Conservation (phyloP, 345 rosid species). For the Aurinia saxatilis region DNA sequence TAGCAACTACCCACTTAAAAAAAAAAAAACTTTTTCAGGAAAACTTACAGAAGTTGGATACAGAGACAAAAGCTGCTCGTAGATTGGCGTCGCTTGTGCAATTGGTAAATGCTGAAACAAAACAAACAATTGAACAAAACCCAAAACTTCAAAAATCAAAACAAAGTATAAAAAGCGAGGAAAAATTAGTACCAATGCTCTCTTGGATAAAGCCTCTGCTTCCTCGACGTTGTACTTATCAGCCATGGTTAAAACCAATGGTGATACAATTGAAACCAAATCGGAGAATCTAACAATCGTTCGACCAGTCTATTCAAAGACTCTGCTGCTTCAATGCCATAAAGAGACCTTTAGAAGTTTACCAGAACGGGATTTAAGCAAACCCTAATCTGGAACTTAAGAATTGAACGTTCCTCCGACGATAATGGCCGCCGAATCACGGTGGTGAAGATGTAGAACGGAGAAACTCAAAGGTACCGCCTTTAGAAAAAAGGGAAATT, state of each 20-base stretch:
- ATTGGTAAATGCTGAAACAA: conserved; percentile 60
- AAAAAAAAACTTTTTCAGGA: background rate
- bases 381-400: background rate
- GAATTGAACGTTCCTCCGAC: background rate
- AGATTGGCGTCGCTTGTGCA: conserved; percentile 65
- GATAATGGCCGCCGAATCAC: background rate
- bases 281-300: background rate
- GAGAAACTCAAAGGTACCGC: background rate
- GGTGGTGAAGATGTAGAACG: conserved; percentile 1
- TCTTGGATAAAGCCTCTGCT: conserved; percentile 68
- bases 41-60: conserved; percentile 89
- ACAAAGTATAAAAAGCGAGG: background rate
- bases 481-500: background rate
- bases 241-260: conserved; percentile 9
- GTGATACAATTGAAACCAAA: background rate
- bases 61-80: conserved; percentile 71
- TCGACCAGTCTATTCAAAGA: conserved; percentile 7
- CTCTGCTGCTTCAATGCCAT: conserved; percentile 48
- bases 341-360: background rate
- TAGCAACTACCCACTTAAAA: background rate
- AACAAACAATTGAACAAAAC: background rate
- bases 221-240: conserved; percentile 80
- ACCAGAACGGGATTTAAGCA: background rate
- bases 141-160: background rate
- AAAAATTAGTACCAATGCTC: conserved; percentile 46